Base-by-base conservation (phyloP, 139 green algal species). In the Dunaliella sp. region DNA sequence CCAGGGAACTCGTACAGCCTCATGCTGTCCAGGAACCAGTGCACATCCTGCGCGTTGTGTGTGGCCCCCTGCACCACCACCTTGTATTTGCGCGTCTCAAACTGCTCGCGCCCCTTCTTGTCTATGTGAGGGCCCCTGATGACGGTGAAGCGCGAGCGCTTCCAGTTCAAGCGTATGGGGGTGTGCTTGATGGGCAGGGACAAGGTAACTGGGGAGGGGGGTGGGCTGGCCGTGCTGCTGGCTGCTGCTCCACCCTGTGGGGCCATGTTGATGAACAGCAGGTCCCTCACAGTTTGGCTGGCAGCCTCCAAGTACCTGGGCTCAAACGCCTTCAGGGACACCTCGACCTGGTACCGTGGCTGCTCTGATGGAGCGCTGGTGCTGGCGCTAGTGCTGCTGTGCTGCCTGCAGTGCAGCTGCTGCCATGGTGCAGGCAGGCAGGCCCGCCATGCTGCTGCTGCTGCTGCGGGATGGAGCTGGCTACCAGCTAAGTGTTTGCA, bases 51-150 rank as follows among this genome's bases (percentile, higher is more conserved):
- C 1, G 72, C 72, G 33, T 12, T 38, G 87, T 89, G 87, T 57
- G 89, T 92, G 37, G 80, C 37, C 0, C 72, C 86, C 1, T 24
- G 34, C 31, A 89, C 33, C 30, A 85, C 48, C 1, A 82, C 65
- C 73, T 90, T 89, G 82, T 92, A 92, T 77, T 86, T 59, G 31
- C 89, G 89, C 77, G 36, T 84, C 72, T 92, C 89, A 81, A 92
- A 92, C 57, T 90, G 86, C 84, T 92, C 89, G 84, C 84, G 87
- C 30, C 89, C 89, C 28, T 57, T 81, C 82, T 92, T 92, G 89
- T 92, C 89, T 16, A 92, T 88, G 82, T 88, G 82, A n/a, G 89
- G 89, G 16, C 86, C 85, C 1, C 81, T n/a, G 30, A 87, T 57
- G 25, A 87, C 12, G 21, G 86, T 85, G 83, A 87, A 87, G n/a